Base-by-base conservation (phyloP, 1,284 basidiomycete genomes). In the Marasmius fiardii region DNA sequence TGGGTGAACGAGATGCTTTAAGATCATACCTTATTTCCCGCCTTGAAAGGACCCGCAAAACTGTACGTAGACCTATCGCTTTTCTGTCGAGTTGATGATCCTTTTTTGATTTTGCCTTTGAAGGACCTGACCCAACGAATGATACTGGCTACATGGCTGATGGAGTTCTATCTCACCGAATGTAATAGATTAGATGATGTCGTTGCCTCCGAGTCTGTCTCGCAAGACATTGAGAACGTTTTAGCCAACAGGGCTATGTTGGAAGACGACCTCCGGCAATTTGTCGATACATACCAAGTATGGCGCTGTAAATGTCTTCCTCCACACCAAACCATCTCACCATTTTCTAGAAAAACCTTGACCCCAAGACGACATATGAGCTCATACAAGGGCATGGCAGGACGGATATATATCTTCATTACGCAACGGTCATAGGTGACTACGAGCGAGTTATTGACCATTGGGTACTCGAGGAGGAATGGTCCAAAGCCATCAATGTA, bases 81-180 rank as follows among this genome's bases (percentile, higher is more conserved):
- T 53, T 18, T 12, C 20, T 43, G 23, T 45, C 1, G n/a, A n/a
- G 16, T 33, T 45, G 52, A 43, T 33, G 24, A 39, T 16, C 18
- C 28, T 50, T 18, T 33, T n/a, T n/a, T n/a, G n/a, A 34, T 39
- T 31, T 7, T 31, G n/a, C 24, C 54, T 45, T 53, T 54, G 18
- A 60, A 95, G 93, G 93, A 97, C 63, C 64, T 92, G 47, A 94
- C 93, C 0, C 95, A 98, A 69, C 82, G 97, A 33, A 95, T 96
- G 88, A 96, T 99, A 90, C 78, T 99, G 7, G 95, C 97, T 1
- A 98, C 95, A 0, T 99, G 97, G 97, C 86, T 99, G 6, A 88
- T 97, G 28, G 97, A 99, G 71, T 95, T 99, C 62, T 98, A 95
- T 68, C 83, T 99, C 21, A 91, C 89, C 72, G 98, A 97, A 75